These are phyloP conservation scores for Diaporthe eres DNA, from an alignment of 2,329 filamentous ascomycete species.

Conservation along the genomic window DNA sequence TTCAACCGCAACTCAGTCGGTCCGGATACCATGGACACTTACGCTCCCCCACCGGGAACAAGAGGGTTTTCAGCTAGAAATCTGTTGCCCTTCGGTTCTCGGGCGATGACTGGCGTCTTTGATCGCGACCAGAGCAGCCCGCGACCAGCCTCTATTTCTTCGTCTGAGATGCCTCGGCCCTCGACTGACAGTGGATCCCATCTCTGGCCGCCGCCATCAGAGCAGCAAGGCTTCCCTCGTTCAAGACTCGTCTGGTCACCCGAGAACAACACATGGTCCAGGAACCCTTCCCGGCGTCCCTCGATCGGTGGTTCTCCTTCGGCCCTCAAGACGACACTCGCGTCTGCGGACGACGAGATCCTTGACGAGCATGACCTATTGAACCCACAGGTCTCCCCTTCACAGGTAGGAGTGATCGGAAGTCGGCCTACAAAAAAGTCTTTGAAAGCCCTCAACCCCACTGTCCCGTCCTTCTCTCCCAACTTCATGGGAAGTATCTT, in stretches of 20 bases:
- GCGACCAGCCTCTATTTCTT: conserved; percentile 78
- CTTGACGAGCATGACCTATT: conserved; percentile 70
- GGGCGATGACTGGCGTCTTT: conserved; percentile 62
- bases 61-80: conserved; percentile 58
- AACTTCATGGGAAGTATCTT: conserved; percentile 81
- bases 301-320: conserved; percentile 84
- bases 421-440: conserved; percentile 75
- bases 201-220: conserved; percentile 74
- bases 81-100: conserved; percentile 65
- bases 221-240: conserved; percentile 57
- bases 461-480: conserved; percentile 75
- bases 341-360: conserved; percentile 76
- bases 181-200: conserved; percentile 81
- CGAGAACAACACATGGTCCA: conserved; percentile 68
- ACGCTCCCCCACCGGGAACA: conserved; percentile 48
- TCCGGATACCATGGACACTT: conserved; percentile 58
- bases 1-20: conserved; percentile 68
- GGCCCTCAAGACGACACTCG: conserved; percentile 71
- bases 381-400: conserved; percentile 66
- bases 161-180: conserved; percentile 79
- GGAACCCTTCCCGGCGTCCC: conserved; percentile 83
- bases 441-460: conserved; percentile 82
- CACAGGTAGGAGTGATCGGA: conserved; percentile 81
- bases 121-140: conserved; percentile 72
- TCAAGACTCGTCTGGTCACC: conserved; percentile 45